Evolutionary conservation across 148 eudicot genomes (phyloP).

Genomic region (Cornus florida): DNA sequence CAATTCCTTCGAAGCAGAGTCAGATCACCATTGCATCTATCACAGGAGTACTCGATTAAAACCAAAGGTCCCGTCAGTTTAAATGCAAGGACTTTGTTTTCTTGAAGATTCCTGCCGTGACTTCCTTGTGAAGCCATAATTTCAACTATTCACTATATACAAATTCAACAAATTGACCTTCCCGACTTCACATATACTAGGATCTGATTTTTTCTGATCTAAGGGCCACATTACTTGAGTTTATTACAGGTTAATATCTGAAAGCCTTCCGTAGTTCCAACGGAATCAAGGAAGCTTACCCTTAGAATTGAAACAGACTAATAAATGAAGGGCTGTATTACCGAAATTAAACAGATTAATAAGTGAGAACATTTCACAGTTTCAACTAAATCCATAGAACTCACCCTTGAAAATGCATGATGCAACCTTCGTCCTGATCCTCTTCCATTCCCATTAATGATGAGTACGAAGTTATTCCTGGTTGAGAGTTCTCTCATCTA

Average conservation of each 20-base stretch:
- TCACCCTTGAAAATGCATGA: neutral
- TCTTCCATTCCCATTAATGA: neutral
- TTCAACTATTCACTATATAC: neutral
- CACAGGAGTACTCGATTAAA: no score
- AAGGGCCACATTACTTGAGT: no score
- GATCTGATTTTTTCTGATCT: neutral
- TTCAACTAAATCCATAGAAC: neutral
- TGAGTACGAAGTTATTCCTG: neutral
- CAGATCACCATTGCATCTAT: no score
- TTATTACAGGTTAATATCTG: no score
- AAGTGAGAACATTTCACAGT: neutral
- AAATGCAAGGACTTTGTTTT: neutral
- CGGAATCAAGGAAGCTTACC: no score
- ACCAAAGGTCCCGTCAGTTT: no score
- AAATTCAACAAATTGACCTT: neutral
- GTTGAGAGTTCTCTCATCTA: neutral
- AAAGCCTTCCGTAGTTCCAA: no score
- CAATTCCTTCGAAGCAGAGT: no score
- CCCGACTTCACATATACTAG: neutral
- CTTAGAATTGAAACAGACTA: no score
- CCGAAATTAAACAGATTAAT: neutral
- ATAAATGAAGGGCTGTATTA: neutral
- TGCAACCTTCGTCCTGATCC: neutral
- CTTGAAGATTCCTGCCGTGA: neutral
- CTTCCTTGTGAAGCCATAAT: neutral